These are phyloP conservation scores for Cadophora luteo-olivacea DNA, from an alignment of 2,329 filamentous ascomycete genomes.

Conservation along the genomic window DNA sequence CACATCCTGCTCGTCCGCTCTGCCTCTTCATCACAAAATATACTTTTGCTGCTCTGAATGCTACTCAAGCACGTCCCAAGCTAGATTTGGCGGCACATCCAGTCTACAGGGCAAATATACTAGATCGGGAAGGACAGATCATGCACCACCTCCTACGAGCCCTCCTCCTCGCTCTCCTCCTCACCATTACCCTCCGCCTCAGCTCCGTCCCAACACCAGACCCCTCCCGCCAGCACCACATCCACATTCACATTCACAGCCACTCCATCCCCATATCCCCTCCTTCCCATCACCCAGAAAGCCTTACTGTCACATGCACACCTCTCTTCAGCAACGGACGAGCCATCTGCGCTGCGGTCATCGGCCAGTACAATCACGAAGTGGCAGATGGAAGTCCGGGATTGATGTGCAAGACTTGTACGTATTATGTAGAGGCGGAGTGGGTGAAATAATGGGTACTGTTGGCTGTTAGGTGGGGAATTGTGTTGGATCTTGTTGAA, in stretches of 20 bases:
- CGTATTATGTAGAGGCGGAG: background rate
- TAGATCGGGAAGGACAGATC: background rate
- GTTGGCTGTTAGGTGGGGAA: background rate
- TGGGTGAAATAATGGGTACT: background rate
- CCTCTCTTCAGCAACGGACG: background rate
- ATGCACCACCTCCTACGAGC: background rate
- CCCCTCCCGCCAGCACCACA: background rate
- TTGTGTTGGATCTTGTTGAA: background rate
- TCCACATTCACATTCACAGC: background rate
- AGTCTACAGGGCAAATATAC: background rate
- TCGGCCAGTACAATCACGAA: background rate
- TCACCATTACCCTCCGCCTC: background rate
- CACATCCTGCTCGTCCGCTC: background rate
- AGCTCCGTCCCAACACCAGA: background rate
- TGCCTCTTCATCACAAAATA: background rate
- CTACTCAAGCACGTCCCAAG: background rate
- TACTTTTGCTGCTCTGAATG: background rate
- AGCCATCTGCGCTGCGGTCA: background rate
- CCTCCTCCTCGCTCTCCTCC: background rate
- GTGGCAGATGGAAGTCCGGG: background rate
- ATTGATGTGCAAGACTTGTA: background rate
- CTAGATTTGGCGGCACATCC: background rate
- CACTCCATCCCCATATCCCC: background rate
- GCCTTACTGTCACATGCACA: background rate
- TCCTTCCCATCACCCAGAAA: background rate